These are phyloP conservation scores for Colletotrichum endophyticum DNA, from an alignment of 2,329 filamentous ascomycete species.

Conservation along the genomic window DNA sequence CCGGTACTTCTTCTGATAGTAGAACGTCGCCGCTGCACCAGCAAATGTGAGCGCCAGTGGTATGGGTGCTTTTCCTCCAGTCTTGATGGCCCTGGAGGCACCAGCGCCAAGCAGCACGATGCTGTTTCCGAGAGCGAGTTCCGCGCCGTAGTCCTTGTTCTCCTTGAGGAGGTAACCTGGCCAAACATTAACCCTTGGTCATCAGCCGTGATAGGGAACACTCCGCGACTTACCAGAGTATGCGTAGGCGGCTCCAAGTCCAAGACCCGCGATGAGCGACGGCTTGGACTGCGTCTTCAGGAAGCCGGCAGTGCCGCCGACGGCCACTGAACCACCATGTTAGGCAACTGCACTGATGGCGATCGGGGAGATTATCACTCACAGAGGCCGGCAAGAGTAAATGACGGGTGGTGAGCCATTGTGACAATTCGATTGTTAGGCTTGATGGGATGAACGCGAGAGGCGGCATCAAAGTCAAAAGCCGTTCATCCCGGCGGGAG, in stretches of 20 bases:
- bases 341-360: not conserved
- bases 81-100: conserved; percentile 42
- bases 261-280: conserved; percentile 36
- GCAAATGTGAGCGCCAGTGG: conserved; percentile 36
- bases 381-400: conserved; percentile 43
- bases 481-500: not conserved
- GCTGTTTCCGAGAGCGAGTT: conserved; percentile 45
- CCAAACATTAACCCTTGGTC: not conserved
- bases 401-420: conserved; percentile 46
- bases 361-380: conserved; percentile 21
- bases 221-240: conserved; percentile 26
- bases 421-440: not conserved
- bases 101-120: conserved; percentile 40
- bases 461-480: not conserved
- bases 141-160: conserved; percentile 46
- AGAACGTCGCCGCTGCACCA: conserved; percentile 40
- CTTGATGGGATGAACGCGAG: not conserved
- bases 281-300: conserved; percentile 32
- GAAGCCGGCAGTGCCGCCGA: conserved; percentile 35
- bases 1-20: conserved; percentile 46
- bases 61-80: conserved; percentile 38
- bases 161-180: conserved; percentile 44
- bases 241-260: conserved; percentile 35
- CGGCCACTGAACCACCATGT: conserved; percentile 30
- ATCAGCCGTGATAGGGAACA: fast-evolving